Conservation (phyloP, 164 flowering plant species). For the Liquidambar formosana region DNA sequence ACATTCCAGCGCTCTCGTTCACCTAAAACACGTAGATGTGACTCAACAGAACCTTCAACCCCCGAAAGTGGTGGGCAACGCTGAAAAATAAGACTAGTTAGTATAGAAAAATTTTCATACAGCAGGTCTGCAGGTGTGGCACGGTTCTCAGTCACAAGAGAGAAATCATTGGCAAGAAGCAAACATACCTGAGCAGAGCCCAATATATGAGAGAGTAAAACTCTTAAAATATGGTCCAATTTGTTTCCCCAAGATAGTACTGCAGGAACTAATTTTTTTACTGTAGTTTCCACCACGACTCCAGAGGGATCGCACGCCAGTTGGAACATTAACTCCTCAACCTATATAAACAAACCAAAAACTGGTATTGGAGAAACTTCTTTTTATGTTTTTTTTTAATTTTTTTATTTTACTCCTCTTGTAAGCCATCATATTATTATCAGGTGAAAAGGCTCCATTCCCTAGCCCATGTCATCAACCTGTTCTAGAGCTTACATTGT, state of each 20-base stretch:
- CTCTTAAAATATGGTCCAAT: constrained; percentile 72
- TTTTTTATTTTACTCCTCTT: constrained; percentile 9
- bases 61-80: constrained; percentile 98
- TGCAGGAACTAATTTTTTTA: constrained; percentile 82
- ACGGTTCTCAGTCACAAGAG: background rate
- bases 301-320: constrained; percentile 94
- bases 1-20: constrained; percentile 96
- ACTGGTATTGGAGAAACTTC: constrained; percentile 28
- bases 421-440: constrained; percentile 33
- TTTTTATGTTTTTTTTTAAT: constrained; percentile 6
- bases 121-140: background rate
- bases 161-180: constrained; percentile 8
- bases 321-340: constrained; percentile 97
- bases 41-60: constrained; percentile 90
- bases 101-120: constrained; percentile 15
- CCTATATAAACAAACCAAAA: constrained; percentile 61
- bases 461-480: constrained; percentile 66
- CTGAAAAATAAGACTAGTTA: constrained; percentile 41
- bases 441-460: constrained; percentile 61
- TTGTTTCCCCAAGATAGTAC: constrained; percentile 85
- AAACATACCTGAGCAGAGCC: constrained; percentile 77
- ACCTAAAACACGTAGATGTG: constrained; percentile 84
- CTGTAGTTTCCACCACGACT: constrained; percentile 83
- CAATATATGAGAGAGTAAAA: constrained; percentile 74
- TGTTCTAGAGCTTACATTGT: constrained; percentile 90